phyloP scores from a whole-genome alignment of 345 rosid species.

The Laguncularia racemosa region DNA sequence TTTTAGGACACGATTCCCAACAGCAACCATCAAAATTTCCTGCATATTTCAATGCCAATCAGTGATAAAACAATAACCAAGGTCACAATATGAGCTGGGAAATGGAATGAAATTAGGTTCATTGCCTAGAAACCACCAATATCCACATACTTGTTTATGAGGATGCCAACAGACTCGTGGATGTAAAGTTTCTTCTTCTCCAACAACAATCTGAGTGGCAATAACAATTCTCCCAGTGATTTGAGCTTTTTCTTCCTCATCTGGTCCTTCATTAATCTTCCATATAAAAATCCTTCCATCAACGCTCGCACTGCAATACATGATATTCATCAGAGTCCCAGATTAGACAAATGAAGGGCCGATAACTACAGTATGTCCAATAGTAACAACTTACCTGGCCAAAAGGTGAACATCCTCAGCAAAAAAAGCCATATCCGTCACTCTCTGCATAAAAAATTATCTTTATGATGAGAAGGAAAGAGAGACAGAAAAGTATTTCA shows the following conservation, averaged over 20 bases:
- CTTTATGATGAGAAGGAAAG: not conserved
- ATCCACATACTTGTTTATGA: slow-evolving; percentile 67
- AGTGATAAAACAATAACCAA: not conserved
- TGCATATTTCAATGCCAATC: slow-evolving; percentile 18
- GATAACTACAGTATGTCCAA: no score
- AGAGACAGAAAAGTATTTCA: not conserved
- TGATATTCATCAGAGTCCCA: slow-evolving; percentile 5
- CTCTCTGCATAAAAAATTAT: slow-evolving; percentile 40
- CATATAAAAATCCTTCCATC: slow-evolving; percentile 75
- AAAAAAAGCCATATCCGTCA: slow-evolving; percentile 89
- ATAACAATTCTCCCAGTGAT: slow-evolving; percentile 52
- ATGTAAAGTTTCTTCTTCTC: slow-evolving; percentile 44
- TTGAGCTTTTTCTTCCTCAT: slow-evolving; percentile 63
- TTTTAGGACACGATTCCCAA: slow-evolving; percentile 61
- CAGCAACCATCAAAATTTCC: slow-evolving; percentile 78
- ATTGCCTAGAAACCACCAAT: not conserved
- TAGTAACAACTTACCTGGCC: slow-evolving; percentile 51
- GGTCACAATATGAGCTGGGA: slow-evolving; percentile 1
- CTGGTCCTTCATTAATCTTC: slow-evolving; percentile 72
- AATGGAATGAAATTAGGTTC: not conserved
- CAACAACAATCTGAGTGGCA: slow-evolving; percentile 48
- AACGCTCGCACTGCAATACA: slow-evolving; percentile 51
- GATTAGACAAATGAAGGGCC: slow-evolving; percentile 1
- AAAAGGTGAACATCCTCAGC: slow-evolving; percentile 89
- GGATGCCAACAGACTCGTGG: slow-evolving; percentile 95